Evolutionary conservation across 768 basidiomycete species (phyloP), one percentile per base, ranked within the genome.

Genomic region (Floccularia luteovirens): DNA sequence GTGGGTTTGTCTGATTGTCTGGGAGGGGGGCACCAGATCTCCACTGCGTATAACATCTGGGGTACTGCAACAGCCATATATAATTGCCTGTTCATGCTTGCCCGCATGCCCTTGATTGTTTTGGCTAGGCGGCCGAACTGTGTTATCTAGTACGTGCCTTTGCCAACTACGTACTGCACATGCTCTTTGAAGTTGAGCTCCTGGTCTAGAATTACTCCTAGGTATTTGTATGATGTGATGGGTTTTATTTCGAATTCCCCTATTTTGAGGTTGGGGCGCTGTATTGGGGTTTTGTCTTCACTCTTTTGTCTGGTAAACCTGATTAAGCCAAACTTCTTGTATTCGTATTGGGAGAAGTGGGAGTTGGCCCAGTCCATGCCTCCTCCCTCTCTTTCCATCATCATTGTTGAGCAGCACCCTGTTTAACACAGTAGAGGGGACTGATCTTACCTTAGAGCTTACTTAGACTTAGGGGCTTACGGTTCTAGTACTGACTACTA

Each of bases 311-410:
- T 39, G 5, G 40, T 41, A 12, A 36, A 22, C 20, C 48, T 43
- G 0, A 47, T 6, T 1, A 53, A 36, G 17, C 51, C 47, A 37
- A 53, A 57, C 35, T 57, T 53, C 21, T 52, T 46, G 22, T 45
- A 24, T 16, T 42, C 47, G 30, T 45, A 48, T 23, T 32, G 19
- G 17, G 42, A 48, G 44, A 57, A 55, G 48, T 62, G 62, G 0
- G 28, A 30, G 0, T 1, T 5, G 0, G 54, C 48, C 61, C 61
- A 64, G 0, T 60, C 44, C 3, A 55, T 36, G 0, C 43, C 48
- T 0, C 64, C 61, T 0, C 43, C 35, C n/a, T n/a, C n/a, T n/a
- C n/a, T n/a, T n/a, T n/a, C n/a, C n/a, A n/a, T n/a, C n/a, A n/a
- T n/a, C n/a, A n/a, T n/a, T n/a, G n/a, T n/a, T n/a, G n/a, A n/a